Evolutionary conservation across 1,284 basidiomycete species (phyloP).

Genomic region (Trametes versicolor): DNA sequence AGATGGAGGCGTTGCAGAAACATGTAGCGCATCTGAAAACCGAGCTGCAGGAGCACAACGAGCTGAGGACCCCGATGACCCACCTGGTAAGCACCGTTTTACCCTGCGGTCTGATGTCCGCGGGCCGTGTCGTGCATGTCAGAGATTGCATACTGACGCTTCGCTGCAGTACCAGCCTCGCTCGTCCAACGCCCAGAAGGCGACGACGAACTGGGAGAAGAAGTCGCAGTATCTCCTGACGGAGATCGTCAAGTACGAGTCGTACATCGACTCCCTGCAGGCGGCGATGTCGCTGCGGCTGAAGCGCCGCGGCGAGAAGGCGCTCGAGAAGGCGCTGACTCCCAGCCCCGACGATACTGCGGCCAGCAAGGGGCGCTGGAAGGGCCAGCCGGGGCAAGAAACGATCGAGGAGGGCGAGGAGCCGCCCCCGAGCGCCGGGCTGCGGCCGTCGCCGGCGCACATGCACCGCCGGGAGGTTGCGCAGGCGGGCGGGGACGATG

Average conservation of each 20-base stretch:
- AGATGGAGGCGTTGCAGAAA: conserved; percentile 86
- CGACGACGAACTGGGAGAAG: conserved; percentile 91
- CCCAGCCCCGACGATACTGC: conserved; percentile 50
- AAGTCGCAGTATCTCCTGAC: conserved; percentile 89
- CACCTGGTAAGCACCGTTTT: conserved; percentile 65
- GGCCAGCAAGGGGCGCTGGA: conserved; percentile 54
- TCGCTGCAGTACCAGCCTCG: conserved; percentile 77
- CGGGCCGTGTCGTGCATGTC: conserved; percentile 10
- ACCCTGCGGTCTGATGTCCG: conserved; percentile 22
- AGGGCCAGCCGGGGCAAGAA: conserved; percentile 55
- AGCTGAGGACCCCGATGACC: conserved; percentile 86
- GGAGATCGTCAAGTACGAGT: conserved; percentile 95
- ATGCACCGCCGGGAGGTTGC: conserved; percentile 57
- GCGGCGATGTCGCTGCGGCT: conserved; percentile 83
- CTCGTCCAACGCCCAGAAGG: conserved; percentile 79
- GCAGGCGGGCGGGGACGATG: conserved; percentile 40
- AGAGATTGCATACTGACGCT: conserved; percentile 19
- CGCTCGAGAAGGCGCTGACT: conserved; percentile 75
- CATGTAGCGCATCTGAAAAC: conserved; percentile 81
- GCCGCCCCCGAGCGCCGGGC: conserved; percentile 53
- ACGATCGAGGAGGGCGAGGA: conserved; percentile 63
- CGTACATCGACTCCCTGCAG: conserved; percentile 92
- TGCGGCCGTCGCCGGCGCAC: conserved; percentile 38
- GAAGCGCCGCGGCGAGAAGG: conserved; percentile 89
- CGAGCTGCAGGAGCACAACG: conserved; percentile 87